Percentiles rank a stretch among this genome's conserved stretches.
phyloP scores from a whole-genome alignment of 2,329 filamentous ascomycete genomes.

The Arthrobotrys sinensis region DNA sequence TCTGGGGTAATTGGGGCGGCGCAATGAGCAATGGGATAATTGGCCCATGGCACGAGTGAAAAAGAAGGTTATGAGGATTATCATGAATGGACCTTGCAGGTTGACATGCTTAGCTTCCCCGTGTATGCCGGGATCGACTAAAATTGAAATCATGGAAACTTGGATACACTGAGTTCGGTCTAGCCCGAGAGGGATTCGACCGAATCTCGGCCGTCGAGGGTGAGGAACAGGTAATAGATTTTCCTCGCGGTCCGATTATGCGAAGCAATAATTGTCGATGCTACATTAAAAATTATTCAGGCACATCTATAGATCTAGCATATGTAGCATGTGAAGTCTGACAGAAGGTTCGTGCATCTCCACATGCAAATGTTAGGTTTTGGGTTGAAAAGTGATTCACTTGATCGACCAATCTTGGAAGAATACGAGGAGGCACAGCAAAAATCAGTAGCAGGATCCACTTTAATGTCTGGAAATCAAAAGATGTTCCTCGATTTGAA shows the following conservation, averaged over 20 bases:
- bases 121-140: slow-evolving; percentile 21
- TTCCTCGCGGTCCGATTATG: slow-evolving; percentile 12
- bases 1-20: slow-evolving; percentile 44
- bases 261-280: slow-evolving; percentile 11
- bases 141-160: slow-evolving; percentile 24
- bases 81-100: slow-evolving; percentile 34
- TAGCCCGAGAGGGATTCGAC: slow-evolving; percentile 36
- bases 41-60: slow-evolving; percentile 16
- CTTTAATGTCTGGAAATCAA: not conserved
- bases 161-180: slow-evolving; percentile 1
- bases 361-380: slow-evolving; percentile 34
- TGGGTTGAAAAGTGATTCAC: not conserved
- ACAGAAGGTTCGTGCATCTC: slow-evolving; percentile 39
- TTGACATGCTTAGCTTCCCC: slow-evolving; percentile 23
- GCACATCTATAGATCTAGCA: no score
- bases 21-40: slow-evolving; percentile 16
- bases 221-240: slow-evolving; percentile 7
- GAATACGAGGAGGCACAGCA: slow-evolving; percentile 31
- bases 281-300: not conserved
- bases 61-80: slow-evolving; percentile 15
- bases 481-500: slow-evolving; percentile 6
- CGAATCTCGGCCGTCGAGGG: slow-evolving; percentile 37
- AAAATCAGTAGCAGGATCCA: slow-evolving; percentile 8
- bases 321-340: slow-evolving; percentile 46
- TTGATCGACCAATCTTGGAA: slow-evolving; percentile 15